Conservation (phyloP, 116 monocot species). For the Dioscorea cayenensis region DNA sequence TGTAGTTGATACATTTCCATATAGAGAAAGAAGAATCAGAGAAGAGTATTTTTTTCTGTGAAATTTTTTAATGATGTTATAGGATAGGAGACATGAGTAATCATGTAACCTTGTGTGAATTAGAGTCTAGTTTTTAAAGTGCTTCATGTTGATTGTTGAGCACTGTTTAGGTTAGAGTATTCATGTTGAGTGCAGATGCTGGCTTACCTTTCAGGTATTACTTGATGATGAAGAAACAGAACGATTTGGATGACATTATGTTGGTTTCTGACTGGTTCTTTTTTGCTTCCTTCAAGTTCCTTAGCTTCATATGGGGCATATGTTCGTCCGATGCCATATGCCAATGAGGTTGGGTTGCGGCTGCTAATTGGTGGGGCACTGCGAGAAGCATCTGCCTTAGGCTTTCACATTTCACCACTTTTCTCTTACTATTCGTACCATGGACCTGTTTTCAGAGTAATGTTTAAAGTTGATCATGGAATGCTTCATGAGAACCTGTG, state of each 20-base stretch:
- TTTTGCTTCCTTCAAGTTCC: constrained; percentile 48
- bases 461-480: constrained; percentile 62
- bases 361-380: constrained; percentile 93
- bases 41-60: too few species aligned
- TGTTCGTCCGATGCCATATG: constrained; percentile 90
- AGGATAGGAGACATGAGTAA: too few species aligned
- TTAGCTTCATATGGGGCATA: constrained; percentile 95
- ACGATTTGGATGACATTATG: neutral
- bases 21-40: too few species aligned
- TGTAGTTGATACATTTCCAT: too few species aligned
- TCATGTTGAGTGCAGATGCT: too few species aligned
- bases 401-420: constrained; percentile 69
- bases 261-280: constrained; percentile 4
- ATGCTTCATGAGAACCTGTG: constrained; percentile 51
- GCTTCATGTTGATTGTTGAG: too few species aligned
- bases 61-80: too few species aligned
- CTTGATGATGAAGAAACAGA: neutral
- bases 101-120: too few species aligned
- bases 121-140: too few species aligned
- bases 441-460: constrained; percentile 89
- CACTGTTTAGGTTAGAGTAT: too few species aligned
- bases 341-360: constrained; percentile 94
- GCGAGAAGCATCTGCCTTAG: constrained; percentile 78
- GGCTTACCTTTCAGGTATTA: neutral
- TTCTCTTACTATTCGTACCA: constrained; percentile 97